phyloP scores from a whole-genome alignment of 1,284 basidiomycete species.

The Cutaneotrichosporon cavernicola region DNA sequence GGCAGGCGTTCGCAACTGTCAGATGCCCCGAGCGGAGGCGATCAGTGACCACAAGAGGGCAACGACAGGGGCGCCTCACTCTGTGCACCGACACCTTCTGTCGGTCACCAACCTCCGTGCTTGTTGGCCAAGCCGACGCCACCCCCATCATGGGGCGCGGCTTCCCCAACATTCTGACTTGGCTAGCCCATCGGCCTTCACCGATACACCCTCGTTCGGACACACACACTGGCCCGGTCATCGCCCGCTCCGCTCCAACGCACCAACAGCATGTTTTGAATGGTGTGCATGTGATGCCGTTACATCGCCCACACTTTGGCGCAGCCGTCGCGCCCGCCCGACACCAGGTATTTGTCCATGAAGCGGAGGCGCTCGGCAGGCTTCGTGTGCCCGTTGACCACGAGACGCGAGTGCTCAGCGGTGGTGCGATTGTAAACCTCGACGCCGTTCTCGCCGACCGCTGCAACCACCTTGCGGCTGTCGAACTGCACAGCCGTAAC shows the following conservation, averaged over 20 bases:
- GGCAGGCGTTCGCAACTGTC: too few species aligned
- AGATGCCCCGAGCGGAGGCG: too few species aligned
- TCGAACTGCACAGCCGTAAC: conserved; percentile 95
- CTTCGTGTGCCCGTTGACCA: conserved; percentile 85
- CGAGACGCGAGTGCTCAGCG: conserved; percentile 77
- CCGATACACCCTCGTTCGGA: too few species aligned
- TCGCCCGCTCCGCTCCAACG: not conserved
- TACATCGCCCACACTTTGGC: conserved; percentile 95
- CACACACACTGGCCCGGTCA: too few species aligned
- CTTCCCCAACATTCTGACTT: too few species aligned
- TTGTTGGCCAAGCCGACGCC: too few species aligned
- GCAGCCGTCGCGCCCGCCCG: conserved; percentile 80
- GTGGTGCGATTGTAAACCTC: conserved; percentile 97
- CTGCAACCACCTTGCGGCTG: conserved; percentile 86
- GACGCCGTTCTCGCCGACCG: conserved; percentile 88
- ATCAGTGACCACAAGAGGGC: too few species aligned
- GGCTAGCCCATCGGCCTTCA: too few species aligned
- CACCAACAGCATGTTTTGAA: not conserved
- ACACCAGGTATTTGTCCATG: conserved; percentile 93
- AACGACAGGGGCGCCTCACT: too few species aligned
- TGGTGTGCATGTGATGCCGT: not conserved
- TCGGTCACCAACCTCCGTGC: too few species aligned
- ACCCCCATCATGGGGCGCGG: too few species aligned
- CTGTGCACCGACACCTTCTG: too few species aligned
- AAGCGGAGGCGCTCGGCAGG: conserved; percentile 89